Evolutionary conservation across 2,329 filamentous ascomycete genomes (phyloP).

Genomic region (Teratosphaeria epicoccoides): DNA sequence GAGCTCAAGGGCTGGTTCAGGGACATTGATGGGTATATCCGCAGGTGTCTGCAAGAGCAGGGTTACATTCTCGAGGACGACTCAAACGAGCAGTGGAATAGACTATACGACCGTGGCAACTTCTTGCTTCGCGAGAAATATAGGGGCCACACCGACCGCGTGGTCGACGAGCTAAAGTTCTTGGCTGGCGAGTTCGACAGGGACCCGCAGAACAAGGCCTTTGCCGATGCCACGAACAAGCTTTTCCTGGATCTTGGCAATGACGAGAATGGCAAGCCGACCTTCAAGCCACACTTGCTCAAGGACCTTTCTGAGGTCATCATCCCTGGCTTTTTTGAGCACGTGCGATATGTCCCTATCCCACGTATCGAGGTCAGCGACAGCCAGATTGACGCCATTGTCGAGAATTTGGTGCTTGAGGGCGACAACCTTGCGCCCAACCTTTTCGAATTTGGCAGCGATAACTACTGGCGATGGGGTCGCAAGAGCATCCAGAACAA

Average conservation of each 20-base stretch:
- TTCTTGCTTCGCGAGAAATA: slow-evolving; percentile 86
- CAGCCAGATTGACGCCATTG: slow-evolving; percentile 68
- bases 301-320: slow-evolving; percentile 85
- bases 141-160: slow-evolving; percentile 69
- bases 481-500: slow-evolving; percentile 77
- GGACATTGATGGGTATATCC: slow-evolving; percentile 63
- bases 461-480: slow-evolving; percentile 92
- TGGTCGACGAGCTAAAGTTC: slow-evolving; percentile 86
- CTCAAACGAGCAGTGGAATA: slow-evolving; percentile 72
- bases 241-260: slow-evolving; percentile 85
- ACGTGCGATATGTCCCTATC: slow-evolving; percentile 78
- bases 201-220: slow-evolving; percentile 75
- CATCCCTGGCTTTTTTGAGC: slow-evolving; percentile 70
- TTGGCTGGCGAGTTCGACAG: slow-evolving; percentile 78
- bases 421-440: slow-evolving; percentile 97
- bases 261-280: slow-evolving; percentile 69
- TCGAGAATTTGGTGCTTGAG: slow-evolving; percentile 92
- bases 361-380: slow-evolving; percentile 92
- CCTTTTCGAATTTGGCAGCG: slow-evolving; percentile 72
- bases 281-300: slow-evolving; percentile 85
- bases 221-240: slow-evolving; percentile 65
- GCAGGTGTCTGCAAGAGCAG: slow-evolving; percentile 74
- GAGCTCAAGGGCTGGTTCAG: slow-evolving; percentile 89
- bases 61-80: slow-evolving; percentile 80
- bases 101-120: slow-evolving; percentile 72